phyloP scores from a whole-genome alignment of 345 rosid species.

The Eutrema japonicum region DNA sequence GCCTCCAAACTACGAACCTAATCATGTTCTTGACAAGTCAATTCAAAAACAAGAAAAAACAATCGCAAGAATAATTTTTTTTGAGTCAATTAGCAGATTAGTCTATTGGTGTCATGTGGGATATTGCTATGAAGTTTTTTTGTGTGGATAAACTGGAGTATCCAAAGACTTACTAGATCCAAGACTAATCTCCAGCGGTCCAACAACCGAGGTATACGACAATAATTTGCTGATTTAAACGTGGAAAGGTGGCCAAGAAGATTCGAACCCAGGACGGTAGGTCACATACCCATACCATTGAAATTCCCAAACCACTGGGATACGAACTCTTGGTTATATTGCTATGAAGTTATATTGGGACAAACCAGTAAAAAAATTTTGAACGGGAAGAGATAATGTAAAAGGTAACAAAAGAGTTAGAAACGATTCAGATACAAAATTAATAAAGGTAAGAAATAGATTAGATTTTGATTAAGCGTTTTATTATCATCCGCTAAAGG shows the following conservation, averaged over 20 bases:
- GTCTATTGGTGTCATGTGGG: conserved; percentile 9
- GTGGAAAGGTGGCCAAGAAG: no score
- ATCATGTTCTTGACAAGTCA: not conserved
- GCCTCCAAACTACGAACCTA: conserved; percentile 25
- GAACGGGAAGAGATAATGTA: not conserved
- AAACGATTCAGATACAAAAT: not conserved
- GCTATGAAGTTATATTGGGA: not conserved
- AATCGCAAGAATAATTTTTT: not conserved
- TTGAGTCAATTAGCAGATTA: conserved; percentile 12
- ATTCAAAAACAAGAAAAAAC: no score
- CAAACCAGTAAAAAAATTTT: not conserved
- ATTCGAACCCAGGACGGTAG: no score
- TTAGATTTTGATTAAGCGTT: not conserved
- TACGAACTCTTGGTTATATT: no score
- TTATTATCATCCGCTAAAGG: not conserved
- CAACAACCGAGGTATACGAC: no score
- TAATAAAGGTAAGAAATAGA: not conserved
- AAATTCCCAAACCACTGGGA: no score
- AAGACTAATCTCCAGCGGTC: no score
- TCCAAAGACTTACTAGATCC: no score
- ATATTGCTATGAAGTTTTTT: not conserved
- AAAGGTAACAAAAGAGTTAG: not conserved
- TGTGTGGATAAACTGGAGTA: no score
- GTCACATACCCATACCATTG: no score
- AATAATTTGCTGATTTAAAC: no score